Evolutionary conservation across 2,329 filamentous ascomycete genomes (phyloP).

Genomic region (Corniculantispora saksenae): DNA sequence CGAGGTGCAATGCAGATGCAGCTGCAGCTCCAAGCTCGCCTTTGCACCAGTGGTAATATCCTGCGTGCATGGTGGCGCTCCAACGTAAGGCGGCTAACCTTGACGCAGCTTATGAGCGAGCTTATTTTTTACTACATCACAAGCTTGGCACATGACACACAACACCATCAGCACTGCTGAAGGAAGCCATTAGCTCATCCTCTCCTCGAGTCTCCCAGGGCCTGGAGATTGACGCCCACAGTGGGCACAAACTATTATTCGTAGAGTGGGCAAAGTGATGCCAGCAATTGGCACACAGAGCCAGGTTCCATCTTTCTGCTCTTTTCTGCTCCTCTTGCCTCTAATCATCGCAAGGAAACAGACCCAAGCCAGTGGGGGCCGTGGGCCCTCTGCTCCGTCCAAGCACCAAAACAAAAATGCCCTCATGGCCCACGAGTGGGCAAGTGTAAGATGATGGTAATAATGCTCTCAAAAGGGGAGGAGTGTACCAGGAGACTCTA

Average conservation of each 20-base stretch:
- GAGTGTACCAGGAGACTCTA: no score
- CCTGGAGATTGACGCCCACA: not conserved
- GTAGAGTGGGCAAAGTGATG: not conserved
- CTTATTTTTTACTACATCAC: not conserved
- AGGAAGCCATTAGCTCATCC: no score
- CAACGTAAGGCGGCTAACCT: slow-evolving; percentile 7
- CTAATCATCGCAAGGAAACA: slow-evolving; percentile 1
- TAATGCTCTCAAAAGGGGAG: not conserved
- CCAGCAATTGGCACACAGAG: not conserved
- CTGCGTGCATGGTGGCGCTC: slow-evolving; percentile 7
- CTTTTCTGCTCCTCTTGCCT: not conserved
- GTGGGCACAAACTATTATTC: not conserved
- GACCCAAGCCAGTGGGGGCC: slow-evolving; percentile 7
- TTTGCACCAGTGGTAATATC: not conserved
- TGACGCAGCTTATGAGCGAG: slow-evolving; percentile 15
- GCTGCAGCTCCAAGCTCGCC: not conserved
- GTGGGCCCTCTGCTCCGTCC: slow-evolving; percentile 5
- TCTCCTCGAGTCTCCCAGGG: not conserved
- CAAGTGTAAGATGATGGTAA: slow-evolving; percentile 5
- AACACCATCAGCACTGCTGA: no score
- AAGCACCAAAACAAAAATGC: slow-evolving; percentile 16
- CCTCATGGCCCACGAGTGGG: slow-evolving; percentile 11
- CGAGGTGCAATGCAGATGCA: no score
- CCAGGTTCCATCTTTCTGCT: not conserved
- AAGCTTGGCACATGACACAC: not conserved